Base-by-base conservation (phyloP, 192 early-diverging fungal genomes). In the Umbelopsis ramanniana region DNA sequence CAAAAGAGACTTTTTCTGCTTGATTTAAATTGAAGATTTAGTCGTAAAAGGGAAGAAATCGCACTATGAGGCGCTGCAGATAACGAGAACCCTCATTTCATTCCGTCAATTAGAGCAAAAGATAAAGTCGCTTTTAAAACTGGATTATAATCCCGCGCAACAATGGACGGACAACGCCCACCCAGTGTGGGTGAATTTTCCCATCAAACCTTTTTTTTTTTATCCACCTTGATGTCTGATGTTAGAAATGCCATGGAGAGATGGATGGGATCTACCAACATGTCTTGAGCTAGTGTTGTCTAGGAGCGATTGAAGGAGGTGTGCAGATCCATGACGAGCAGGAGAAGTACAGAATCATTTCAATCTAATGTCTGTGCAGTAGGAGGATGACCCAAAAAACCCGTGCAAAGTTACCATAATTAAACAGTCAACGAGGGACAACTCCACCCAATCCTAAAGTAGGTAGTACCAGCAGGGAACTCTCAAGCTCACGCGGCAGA, bases 331-430 rank as follows among this genome's bases (percentile, higher is more conserved):
- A 21, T 50, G 7, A 15, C 17, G n/a, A 17, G 48, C 48, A 50
- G n/a, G 48, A 21, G 14, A 21, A 21, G 6, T 3, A n/a, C 19
- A 3, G 33, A 17, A 9, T 43, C 8, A 12, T 43, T 5, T 4
- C 40, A 43, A 11, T 1, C 40, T 43, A 63, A 63, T 37, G 57
- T 63, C 57, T 63, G 57, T 63, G 57, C 57, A 63, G 57, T 54
- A 54, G 53, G 53, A 54, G 53, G 53, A 54, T 54, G 23, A 54
- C 40, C 40, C 40, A 21, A 15, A 37, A 29, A 63, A 37, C 33
- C 57, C 57, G 57, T 63, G 57, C 57, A 63, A 63, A 63, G 57
- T 37, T 63, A 63, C 57, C 57, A 63, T 37, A 63, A 63, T 38
- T 35, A 37, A 29, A 15, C 57, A 63, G 35, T 12, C 57, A 63